Base-by-base conservation (phyloP, 2,329 filamentous ascomycete genomes). In the Myriosclerotinia duriaeana region DNA sequence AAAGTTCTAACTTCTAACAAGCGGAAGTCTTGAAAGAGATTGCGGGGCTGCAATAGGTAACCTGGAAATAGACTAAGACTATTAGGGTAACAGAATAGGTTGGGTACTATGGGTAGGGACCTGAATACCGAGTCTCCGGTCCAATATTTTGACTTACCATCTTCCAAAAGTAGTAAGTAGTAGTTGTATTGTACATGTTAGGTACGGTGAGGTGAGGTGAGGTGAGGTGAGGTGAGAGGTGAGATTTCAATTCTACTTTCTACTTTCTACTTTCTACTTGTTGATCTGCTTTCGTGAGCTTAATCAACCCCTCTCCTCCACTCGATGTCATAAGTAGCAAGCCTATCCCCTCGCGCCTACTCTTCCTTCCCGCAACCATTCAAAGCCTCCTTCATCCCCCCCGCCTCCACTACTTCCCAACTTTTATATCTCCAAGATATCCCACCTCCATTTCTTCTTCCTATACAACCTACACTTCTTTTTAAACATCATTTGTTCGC, bases 381-480 rank as follows among this genome's bases (percentile, higher is more conserved):
- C 54, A 58, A 60, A 60, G 26, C 56, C 56, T 48, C 44, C 56
- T 60, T 60, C 56, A 60, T 36, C 20, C 42, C 26, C 26, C 53
- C 42, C 56, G 22, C 42, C 26, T 59, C 56, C 40, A 48, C 56
- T 17, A 26, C 54, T 22, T 42, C 56, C 42, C 34, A 17, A 50
- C 20, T 55, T 56, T 46, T 56, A 64, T 55, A 53, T 44, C 38
- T 46, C 38, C 40, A 42, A 22, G 20, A 36, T 11, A 34, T 64
- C 5, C 50, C 48, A 30, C 50, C 50, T 36, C 20, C 11, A n/a
- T 64, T 34, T 14, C 38, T 44, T 44, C 50, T 26, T 44, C 38
- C 44, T 34, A 55, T 17, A 36, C 38, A 56, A 46, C 26, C 11
- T 42, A 55, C 52, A 65, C 53, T 48, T 60, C 44, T 48, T 59